A percentile compares a stretch with the other conserved stretches of the same genome.
phyloP scores from a whole-genome alignment of 2,329 filamentous ascomycete species.

The Trichoderma gracile region DNA sequence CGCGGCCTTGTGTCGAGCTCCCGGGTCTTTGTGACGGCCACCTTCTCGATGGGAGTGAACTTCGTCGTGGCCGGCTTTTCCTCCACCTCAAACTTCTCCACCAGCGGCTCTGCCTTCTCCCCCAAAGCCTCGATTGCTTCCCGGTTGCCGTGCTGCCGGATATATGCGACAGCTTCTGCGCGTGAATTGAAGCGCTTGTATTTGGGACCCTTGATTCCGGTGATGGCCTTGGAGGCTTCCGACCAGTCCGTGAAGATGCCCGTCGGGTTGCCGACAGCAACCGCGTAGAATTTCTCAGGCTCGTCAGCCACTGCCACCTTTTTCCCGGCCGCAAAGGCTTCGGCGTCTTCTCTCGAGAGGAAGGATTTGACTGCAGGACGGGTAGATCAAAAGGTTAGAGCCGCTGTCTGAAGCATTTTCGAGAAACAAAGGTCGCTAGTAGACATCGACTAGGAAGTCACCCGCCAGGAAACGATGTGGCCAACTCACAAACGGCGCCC shows the following conservation, averaged over 20 bases:
- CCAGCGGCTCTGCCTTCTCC: conserved; percentile 31
- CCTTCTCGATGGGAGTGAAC: conserved; percentile 33
- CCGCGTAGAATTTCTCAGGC: conserved; percentile 58
- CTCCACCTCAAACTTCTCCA: conserved; percentile 6
- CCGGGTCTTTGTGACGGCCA: conserved; percentile 9
- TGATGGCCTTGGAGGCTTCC: conserved; percentile 71
- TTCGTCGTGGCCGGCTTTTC: conserved; percentile 29
- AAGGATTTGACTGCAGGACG: conserved; percentile 73
- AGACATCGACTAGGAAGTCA: too few relatives aligned
- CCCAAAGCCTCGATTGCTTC: conserved; percentile 47
- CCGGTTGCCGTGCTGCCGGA: conserved; percentile 52
- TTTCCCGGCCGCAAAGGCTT: conserved; percentile 70
- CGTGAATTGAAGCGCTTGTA: conserved; percentile 69
- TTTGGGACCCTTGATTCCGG: conserved; percentile 67
- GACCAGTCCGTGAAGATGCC: conserved; percentile 67
- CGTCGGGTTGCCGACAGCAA: conserved; percentile 58
- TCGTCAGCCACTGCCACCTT: conserved; percentile 42
- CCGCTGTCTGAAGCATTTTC: background rate
- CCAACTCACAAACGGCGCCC: conserved; percentile 66
- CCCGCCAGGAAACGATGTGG: background rate
- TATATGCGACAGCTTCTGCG: conserved; percentile 76
- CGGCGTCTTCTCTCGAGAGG: conserved; percentile 69
- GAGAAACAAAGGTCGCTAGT: too few relatives aligned
- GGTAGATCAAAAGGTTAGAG: background rate
- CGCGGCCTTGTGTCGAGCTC: too few relatives aligned